phyloP scores from a whole-genome alignment of 1,139 yeast species.

The Candida smagusa region DNA sequence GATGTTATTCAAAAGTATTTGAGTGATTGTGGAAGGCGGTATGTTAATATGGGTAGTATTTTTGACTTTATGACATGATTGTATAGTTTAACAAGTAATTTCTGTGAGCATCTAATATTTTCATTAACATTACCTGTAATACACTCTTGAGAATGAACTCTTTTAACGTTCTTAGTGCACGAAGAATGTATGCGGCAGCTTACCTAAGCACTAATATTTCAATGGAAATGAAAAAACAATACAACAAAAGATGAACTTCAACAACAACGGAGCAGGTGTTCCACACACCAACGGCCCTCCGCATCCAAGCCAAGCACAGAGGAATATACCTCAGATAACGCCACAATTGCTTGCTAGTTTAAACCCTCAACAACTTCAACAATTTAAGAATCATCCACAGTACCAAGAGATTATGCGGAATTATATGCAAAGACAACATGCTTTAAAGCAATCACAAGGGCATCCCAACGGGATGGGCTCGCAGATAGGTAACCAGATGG shows the following conservation, averaged over 20 bases:
- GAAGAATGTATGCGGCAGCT: too few relatives aligned
- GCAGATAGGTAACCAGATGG: conserved; percentile 1
- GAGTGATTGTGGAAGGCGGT: conserved; percentile 83
- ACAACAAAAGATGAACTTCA: conserved; percentile 7
- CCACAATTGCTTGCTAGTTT: conserved; percentile 41
- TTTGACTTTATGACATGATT: conserved; percentile 53
- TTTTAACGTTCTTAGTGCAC: too few relatives aligned
- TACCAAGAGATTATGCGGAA: conserved; percentile 39
- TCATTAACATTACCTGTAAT: not conserved
- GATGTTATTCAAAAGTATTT: conserved; percentile 74
- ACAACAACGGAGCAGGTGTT: conserved; percentile 1
- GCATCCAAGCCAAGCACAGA: conserved; percentile 7
- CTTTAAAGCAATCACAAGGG: conserved; percentile 20
- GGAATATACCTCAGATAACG: conserved; percentile 29
- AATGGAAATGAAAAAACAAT: not conserved
- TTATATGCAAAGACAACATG: conserved; percentile 37
- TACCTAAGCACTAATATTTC: too few relatives aligned
- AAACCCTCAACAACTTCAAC: conserved; percentile 46
- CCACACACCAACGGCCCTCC: conserved; percentile 4
- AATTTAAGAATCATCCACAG: conserved; percentile 47
- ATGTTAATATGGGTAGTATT: conserved; percentile 80
- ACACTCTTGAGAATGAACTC: too few relatives aligned
- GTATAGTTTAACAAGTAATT: not conserved
- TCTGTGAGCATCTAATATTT: not conserved
- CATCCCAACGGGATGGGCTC: conserved; percentile 4